phyloP scores from a whole-genome alignment of 192 early-diverging fungal species.

The Backusella morwellensis region DNA sequence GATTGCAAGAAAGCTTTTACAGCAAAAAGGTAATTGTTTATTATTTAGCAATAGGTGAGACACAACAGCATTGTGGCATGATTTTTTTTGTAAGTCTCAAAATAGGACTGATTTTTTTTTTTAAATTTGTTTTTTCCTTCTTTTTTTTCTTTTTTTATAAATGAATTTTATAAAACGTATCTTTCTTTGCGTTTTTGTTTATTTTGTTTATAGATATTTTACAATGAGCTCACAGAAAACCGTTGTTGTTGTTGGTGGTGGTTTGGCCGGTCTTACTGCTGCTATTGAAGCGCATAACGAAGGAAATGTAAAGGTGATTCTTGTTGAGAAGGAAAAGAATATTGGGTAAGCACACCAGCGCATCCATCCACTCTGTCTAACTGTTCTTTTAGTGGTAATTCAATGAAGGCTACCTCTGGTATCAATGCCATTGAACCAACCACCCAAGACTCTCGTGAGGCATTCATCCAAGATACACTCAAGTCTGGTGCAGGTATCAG shows the following conservation, averaged over 20 bases:
- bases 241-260: slow-evolving; percentile 29
- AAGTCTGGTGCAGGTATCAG: slow-evolving; percentile 67
- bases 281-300: slow-evolving; percentile 27
- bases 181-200: not conserved
- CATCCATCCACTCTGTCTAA: not conserved
- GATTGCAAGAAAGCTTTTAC: no score
- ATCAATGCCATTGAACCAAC: slow-evolving; percentile 76
- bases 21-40: no score
- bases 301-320: slow-evolving; percentile 13
- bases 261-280: slow-evolving; percentile 28
- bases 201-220: slow-evolving; percentile 1
- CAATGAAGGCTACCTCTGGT: slow-evolving; percentile 84
- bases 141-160: not conserved
- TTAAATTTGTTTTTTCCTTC: not conserved
- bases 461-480: slow-evolving; percentile 70
- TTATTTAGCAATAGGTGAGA: no score
- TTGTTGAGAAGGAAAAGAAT: slow-evolving; percentile 32
- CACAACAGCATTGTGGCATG: no score
- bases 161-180: not conserved
- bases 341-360: slow-evolving; percentile 18
- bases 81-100: not conserved
- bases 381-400: slow-evolving; percentile 58
- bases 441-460: slow-evolving; percentile 33
- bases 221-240: not conserved
- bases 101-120: not conserved